Conservation (phyloP, 345 rosid species). For the Passiflora organensis region DNA sequence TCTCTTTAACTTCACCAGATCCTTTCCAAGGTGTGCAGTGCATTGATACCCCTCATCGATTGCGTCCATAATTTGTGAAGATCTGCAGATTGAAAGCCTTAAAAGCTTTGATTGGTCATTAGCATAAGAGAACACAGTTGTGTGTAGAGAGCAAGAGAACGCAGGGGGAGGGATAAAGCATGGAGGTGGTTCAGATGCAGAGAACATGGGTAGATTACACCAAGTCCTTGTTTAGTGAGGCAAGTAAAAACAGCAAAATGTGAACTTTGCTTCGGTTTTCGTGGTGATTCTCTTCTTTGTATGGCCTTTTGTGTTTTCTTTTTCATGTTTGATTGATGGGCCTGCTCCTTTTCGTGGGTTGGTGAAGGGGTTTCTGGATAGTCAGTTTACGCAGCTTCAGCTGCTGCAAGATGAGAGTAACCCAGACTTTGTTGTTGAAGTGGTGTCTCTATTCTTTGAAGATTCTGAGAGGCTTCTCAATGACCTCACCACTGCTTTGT, state of each 20-base stretch:
- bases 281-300: constrained; percentile 7
- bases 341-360: constrained; percentile 1
- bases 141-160: constrained; percentile 7
- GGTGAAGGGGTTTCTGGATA: constrained; percentile 74
- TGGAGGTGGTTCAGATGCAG: constrained; percentile 89
- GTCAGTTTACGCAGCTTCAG: constrained; percentile 81
- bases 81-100: constrained; percentile 23
- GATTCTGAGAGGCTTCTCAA: constrained; percentile 85
- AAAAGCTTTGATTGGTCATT: constrained; percentile 1
- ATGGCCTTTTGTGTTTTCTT: neutral
- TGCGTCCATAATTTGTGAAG: constrained; percentile 20
- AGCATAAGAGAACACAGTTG: neutral
- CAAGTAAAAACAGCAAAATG: constrained; percentile 15
- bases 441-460: constrained; percentile 83
- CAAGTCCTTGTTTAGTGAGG: constrained; percentile 76
- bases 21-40: constrained; percentile 14
- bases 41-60: constrained; percentile 15
- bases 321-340: constrained; percentile 3
- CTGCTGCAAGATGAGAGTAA: constrained; percentile 93
- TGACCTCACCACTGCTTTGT: constrained; percentile 77
- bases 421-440: constrained; percentile 93
- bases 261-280: neutral
- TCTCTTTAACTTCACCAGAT: constrained; percentile 26
- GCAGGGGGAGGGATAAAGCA: constrained; percentile 13
- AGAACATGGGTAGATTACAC: constrained; percentile 63